A percentile compares a stretch with the other conserved stretches of the same genome.
phyloP scores from a whole-genome alignment of 1,284 basidiomycete genomes.

The Schizophyllum amplum region DNA sequence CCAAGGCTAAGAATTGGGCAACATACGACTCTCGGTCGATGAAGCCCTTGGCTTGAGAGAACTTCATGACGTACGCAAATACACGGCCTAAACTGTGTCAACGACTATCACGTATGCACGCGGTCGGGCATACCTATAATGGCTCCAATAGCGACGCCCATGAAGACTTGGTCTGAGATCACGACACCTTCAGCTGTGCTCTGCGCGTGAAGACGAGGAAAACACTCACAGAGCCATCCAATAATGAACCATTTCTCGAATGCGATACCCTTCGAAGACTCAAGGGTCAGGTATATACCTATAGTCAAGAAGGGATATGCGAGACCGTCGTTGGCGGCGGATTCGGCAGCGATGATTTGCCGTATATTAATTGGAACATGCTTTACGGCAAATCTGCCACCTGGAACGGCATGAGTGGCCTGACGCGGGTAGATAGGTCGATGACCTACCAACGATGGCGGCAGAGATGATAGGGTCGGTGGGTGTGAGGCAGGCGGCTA shows the following conservation, averaged over 20 bases:
- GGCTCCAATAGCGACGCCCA: conserved; percentile 74
- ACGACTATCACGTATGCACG: background rate
- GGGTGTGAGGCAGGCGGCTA: conserved; percentile 88
- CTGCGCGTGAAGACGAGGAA: conserved; percentile 1
- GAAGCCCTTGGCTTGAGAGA: conserved; percentile 66
- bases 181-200: background rate
- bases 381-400: conserved; percentile 82
- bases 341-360: conserved; percentile 84
- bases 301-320: conserved; percentile 92
- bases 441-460: conserved; percentile 33
- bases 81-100: conserved; percentile 37
- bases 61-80: conserved; percentile 80
- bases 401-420: conserved; percentile 27
- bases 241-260: conserved; percentile 76
- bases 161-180: conserved; percentile 87
- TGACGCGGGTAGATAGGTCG: conserved; percentile 1
- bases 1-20: conserved; percentile 82
- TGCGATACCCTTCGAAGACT: conserved; percentile 54
- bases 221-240: conserved; percentile 64
- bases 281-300: conserved; percentile 79
- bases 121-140: conserved; percentile 46
- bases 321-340: conserved; percentile 70
- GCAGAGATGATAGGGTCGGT: conserved; percentile 84
- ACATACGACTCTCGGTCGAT: conserved; percentile 92
- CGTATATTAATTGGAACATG: conserved; percentile 84